Evolutionary conservation across 2,329 filamentous ascomycete genomes (phyloP), one percentile per base, ranked within the genome.

Genomic region (Cercospora zeina): DNA sequence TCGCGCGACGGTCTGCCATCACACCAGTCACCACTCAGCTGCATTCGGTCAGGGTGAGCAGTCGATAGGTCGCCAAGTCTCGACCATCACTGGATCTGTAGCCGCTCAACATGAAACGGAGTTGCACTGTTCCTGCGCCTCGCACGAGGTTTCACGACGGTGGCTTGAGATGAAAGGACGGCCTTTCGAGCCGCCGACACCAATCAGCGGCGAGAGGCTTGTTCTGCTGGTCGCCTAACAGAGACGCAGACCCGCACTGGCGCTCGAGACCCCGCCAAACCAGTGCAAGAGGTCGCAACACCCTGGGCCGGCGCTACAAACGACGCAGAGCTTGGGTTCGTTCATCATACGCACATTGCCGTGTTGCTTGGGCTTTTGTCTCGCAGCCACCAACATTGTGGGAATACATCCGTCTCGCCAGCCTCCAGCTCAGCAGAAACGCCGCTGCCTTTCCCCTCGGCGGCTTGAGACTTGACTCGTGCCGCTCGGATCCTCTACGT

Each of bases 31-130:
- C n/a, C 24, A 14, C n/a, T 59, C 36, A 31, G 47, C 21, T 27
- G n/a, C 51, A 54, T 54, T 14, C 19, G 14, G 16, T 19, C 34
- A 39, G 13, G n/a, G 57, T 50, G 27, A 33, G 39, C 11, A 24
- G 16, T 24, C 19, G 19, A 37, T 16, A 33, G 47, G 45, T 21
- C 34, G 33, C 47, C 45, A 58, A 42, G 60, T 54, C 27, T 49
- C 31, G 55, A 51, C 55, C 55, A 19, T 50, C 11, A 58, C 31
- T 50, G 42, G 56, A 56, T 16, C 21, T 63, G 56, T 63, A 63
- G 53, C 37, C 61, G 61, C 61, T 58, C 51, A 60, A 57, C 27
- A 47, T 55, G 58, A 60, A 60, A 60, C 45, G 19, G 16, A 39
- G 36, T 49, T n/a, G 56, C 21, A 45, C 39, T 34, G 55, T 58